A percentile compares a stretch with the other conserved stretches of the same genome.
Evolutionary conservation across 345 rosid species (phyloP).

Genomic region (Carallia pectinifolia): DNA sequence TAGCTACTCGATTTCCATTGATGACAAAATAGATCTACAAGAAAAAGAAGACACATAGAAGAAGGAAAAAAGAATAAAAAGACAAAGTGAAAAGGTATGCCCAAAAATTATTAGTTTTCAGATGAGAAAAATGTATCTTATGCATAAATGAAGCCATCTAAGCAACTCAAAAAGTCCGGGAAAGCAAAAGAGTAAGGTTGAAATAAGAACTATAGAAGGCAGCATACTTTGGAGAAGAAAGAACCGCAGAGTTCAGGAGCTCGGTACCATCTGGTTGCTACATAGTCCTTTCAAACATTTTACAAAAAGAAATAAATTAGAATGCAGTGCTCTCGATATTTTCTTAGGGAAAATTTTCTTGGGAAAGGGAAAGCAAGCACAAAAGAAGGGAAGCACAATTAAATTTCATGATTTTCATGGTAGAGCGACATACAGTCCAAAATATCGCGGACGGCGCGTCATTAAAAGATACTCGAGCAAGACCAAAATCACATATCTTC

Average conservation of each 20-base stretch:
- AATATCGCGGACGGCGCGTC: constrained; percentile 97
- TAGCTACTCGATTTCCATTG: neutral
- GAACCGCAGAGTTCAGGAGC: constrained; percentile 99
- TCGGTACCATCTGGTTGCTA: constrained; percentile 99
- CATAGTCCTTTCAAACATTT: constrained; percentile 70
- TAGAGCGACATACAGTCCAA: constrained; percentile 79
- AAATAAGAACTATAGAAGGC: neutral
- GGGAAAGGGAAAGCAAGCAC: too few relatives aligned
- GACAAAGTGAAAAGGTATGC: neutral
- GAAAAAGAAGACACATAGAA: neutral
- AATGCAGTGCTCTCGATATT: constrained; percentile 4
- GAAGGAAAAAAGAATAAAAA: constrained; percentile 1
- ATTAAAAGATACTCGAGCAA: constrained; percentile 93
- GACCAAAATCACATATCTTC: constrained; percentile 99
- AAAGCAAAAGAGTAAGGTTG: constrained; percentile 2
- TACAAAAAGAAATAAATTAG: constrained; percentile 8
- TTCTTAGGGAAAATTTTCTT: neutral
- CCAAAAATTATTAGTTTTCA: neutral
- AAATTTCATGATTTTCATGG: constrained; percentile 12
- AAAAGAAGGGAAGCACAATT: neutral
- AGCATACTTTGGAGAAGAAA: constrained; percentile 90
- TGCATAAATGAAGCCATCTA: constrained; percentile 6
- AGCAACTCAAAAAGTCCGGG: constrained; percentile 5
- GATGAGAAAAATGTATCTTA: neutral
- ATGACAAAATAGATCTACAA: neutral